These are phyloP conservation scores for Lentinula edodes DNA, from an alignment of 768 basidiomycete species.

Conservation along the genomic window DNA sequence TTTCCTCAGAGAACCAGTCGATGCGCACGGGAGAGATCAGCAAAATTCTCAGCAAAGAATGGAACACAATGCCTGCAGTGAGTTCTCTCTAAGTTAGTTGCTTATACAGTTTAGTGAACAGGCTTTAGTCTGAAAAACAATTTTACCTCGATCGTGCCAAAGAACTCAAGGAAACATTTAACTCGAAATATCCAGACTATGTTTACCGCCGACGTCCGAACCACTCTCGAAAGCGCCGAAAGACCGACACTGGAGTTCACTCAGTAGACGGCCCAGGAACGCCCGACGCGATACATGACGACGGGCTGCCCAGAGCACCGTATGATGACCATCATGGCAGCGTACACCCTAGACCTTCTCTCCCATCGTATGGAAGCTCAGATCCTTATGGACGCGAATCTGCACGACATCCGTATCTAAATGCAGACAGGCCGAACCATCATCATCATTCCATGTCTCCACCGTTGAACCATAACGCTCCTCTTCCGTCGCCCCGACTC, in stretches of 20 bases:
- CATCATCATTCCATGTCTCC: not conserved
- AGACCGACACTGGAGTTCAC: conserved; percentile 22
- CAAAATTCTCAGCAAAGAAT: conserved; percentile 83
- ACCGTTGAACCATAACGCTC: not conserved
- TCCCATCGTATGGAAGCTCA: not conserved
- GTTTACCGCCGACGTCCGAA: conserved; percentile 86
- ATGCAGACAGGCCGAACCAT: not conserved
- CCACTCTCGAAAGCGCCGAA: conserved; percentile 65
- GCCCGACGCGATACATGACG: conserved; percentile 11
- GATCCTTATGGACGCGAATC: conserved; percentile 3
- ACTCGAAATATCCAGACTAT: conserved; percentile 82
- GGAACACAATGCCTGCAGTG: conserved; percentile 76
- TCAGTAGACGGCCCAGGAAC: not conserved
- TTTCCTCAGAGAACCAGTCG: conserved; percentile 80
- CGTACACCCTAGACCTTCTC: conserved; percentile 17
- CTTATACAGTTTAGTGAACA: conserved; percentile 6
- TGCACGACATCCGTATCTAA: not conserved
- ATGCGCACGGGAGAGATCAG: conserved; percentile 90
- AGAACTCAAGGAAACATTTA: conserved; percentile 80
- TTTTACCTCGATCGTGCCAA: conserved; percentile 88
- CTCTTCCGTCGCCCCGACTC: not conserved
- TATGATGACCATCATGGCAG: conserved; percentile 21
- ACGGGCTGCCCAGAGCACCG: conserved; percentile 17
- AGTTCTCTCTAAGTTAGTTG: conserved; percentile 18
- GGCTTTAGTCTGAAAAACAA: conserved; percentile 65